These are phyloP conservation scores for Boletus patriciae DNA, from an alignment of 768 basidiomycete species.

Conservation along the genomic window DNA sequence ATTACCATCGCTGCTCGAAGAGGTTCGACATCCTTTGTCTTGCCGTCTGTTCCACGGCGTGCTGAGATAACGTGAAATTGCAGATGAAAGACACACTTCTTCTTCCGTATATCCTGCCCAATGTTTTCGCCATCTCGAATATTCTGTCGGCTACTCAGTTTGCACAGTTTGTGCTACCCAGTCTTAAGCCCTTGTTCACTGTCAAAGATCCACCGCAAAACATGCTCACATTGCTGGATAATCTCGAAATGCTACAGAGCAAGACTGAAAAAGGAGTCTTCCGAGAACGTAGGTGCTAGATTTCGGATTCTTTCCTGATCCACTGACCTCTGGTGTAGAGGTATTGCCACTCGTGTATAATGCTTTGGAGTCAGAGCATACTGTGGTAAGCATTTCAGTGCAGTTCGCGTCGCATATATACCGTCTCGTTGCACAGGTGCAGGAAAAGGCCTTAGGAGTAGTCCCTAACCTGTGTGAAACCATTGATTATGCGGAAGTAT, in stretches of 20 bases:
- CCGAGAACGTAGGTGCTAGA: slow-evolving; percentile 69
- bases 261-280: slow-evolving; percentile 89
- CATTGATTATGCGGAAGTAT: slow-evolving; percentile 94
- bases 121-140: slow-evolving; percentile 87
- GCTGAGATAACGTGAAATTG: slow-evolving; percentile 10
- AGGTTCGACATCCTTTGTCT: slow-evolving; percentile 50
- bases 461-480: slow-evolving; percentile 90
- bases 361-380: slow-evolving; percentile 94
- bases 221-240: slow-evolving; percentile 91
- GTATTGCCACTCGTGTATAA: slow-evolving; percentile 96
- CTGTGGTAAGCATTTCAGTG: slow-evolving; percentile 48
- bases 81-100: slow-evolving; percentile 94
- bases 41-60: not conserved
- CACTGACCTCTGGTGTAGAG: slow-evolving; percentile 49
- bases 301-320: not conserved
- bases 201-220: slow-evolving; percentile 97
- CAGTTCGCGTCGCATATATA: not conserved
- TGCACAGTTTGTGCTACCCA: slow-evolving; percentile 75
- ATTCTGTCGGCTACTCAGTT: slow-evolving; percentile 80
- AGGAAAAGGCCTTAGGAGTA: slow-evolving; percentile 82
- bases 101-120: slow-evolving; percentile 92
- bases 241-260: slow-evolving; percentile 78
- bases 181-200: slow-evolving; percentile 84
- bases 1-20: slow-evolving; percentile 88
- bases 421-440: slow-evolving; percentile 55